A percentile compares a stretch with the other conserved stretches of the same genome.
These are phyloP conservation scores for Isatis tinctoria DNA, from an alignment of 345 rosid genomes.

Conservation along the genomic window DNA sequence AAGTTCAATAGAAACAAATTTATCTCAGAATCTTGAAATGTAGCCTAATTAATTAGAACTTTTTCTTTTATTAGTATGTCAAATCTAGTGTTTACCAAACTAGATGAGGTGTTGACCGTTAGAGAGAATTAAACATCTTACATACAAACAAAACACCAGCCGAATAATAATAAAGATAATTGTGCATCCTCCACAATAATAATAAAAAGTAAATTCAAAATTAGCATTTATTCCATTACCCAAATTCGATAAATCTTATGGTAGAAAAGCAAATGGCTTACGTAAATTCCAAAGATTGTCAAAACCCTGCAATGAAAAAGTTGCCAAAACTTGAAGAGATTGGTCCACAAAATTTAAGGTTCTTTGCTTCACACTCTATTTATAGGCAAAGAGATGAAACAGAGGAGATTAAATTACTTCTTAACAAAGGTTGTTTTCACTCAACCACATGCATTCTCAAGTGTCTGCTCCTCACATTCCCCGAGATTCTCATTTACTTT, in stretches of 20 bases:
- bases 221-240: slow-evolving; percentile 23
- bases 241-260: not conserved
- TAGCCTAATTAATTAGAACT: not conserved
- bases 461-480: slow-evolving; percentile 44
- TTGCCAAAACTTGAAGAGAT: slow-evolving; percentile 40
- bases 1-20: not conserved
- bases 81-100: slow-evolving; percentile 29
- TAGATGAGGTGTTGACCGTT: slow-evolving; percentile 33
- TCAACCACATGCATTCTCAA: slow-evolving; percentile 73
- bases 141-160: not conserved
- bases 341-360: slow-evolving; percentile 75
- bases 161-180: not conserved
- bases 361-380: slow-evolving; percentile 43
- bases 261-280: slow-evolving; percentile 22
- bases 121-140: slow-evolving; percentile 34
- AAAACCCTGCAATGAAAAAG: slow-evolving; percentile 53
- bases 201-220: not conserved
- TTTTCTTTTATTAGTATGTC: slow-evolving; percentile 10
- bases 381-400: slow-evolving; percentile 46
- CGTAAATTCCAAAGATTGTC: slow-evolving; percentile 44
- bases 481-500: slow-evolving; percentile 26
- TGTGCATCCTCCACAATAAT: not conserved
- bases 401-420: slow-evolving; percentile 56
- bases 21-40: not conserved
- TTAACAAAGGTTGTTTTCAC: slow-evolving; percentile 59